These are phyloP conservation scores for Hymenoscyphus repandus DNA, from an alignment of 2,329 filamentous ascomycete genomes.

Conservation along the genomic window DNA sequence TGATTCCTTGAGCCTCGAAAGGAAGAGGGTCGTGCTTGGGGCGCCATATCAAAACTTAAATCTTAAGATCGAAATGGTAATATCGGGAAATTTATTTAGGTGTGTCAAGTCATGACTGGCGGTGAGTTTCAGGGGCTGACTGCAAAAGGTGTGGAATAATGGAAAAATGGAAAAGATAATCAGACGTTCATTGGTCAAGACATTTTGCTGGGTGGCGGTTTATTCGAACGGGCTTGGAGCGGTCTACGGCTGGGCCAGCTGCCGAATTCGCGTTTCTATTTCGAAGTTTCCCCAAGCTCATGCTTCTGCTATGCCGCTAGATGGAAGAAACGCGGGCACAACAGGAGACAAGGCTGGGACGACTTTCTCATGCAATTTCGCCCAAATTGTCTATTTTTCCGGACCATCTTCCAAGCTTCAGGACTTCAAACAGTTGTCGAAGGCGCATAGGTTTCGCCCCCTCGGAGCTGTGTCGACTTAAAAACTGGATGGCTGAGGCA, in stretches of 20 bases:
- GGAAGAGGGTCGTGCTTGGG: background rate
- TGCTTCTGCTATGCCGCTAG: background rate
- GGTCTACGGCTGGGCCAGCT: constrained; percentile 4
- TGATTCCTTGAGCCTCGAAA: background rate
- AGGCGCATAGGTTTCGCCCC: no score
- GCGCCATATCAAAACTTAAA: background rate
- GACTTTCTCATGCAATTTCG: background rate
- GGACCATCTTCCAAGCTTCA: no score
- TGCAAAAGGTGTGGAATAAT: background rate
- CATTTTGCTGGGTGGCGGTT: background rate
- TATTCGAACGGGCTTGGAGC: constrained; percentile 4
- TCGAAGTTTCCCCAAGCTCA: background rate
- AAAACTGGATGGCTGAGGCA: no score
- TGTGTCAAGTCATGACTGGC: constrained; percentile 12
- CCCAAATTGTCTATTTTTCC: no score
- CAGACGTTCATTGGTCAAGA: background rate
- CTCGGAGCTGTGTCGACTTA: no score
- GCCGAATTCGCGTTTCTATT: constrained; percentile 8
- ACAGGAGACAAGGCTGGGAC: background rate
- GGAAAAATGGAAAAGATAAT: no score
- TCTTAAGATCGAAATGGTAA: no score
- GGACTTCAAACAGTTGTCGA: no score
- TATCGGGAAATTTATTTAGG: background rate
- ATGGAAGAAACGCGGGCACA: background rate
- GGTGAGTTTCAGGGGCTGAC: constrained; percentile 25